Base-by-base conservation (phyloP, 208 protist species). In the Lotmaria passim region DNA sequence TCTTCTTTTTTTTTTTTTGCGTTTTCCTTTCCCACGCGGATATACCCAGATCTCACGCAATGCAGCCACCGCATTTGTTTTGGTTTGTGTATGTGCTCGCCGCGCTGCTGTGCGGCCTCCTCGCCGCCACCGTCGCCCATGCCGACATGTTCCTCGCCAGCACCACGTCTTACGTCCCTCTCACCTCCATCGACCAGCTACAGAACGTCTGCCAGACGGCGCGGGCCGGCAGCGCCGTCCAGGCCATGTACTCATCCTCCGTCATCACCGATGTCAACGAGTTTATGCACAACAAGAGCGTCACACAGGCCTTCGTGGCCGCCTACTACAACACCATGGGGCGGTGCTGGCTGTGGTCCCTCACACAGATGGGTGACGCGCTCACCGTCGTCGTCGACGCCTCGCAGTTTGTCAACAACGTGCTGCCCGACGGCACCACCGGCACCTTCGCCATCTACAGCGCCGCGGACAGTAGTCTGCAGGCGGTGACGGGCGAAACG, bases 281-380 rank as follows among this genome's bases (percentile, higher is more conserved):
- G n/a, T 38, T 23, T 12, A 56, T 56, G 50, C 7, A 3, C 6
- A 56, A 33, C 12, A 15, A 33, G 36, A 56, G 48, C 52, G 60
- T 30, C 6, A 33, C 48, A 8, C 53, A 75, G 52, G 59, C 69
- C 26, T 61, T 43, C 44, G 52, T 75, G 30, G 69, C 60, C 3
- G 51, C 66, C 51, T 68, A 62, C 60, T 48, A 36, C 50, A 50
- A 4, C 19, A 59, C 68, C 60, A n/a, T 3, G n/a, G 8, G 14
- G 4, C n/a, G n/a, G n/a, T 3, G 30, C 28, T 56, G 50, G 50
- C 15, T 17, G 28, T 56, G 50, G 50, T 30, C 12, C 12, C 28
- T 56, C 28, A 56, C 50, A 12, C 50, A 56, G 50, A 67, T 75
- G 60, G 61, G 61, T 21, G 44, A 41, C 12, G 17, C 15, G 19